Evolutionary conservation across 2,329 filamentous ascomycete species (phyloP).

Genomic region (Venturia nashicola): DNA sequence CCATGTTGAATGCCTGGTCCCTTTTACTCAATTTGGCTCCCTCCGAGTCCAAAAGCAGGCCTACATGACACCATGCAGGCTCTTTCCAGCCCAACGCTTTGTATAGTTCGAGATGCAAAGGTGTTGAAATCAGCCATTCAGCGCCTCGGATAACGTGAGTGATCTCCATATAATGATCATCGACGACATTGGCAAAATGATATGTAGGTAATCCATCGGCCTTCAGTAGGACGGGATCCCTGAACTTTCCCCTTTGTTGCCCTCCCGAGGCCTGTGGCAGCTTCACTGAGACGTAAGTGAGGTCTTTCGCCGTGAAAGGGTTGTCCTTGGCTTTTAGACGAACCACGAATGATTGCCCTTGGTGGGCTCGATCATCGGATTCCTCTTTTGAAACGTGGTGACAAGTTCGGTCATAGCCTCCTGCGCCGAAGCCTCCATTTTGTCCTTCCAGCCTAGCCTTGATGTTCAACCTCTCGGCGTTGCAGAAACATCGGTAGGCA

Average conservation of each 20-base stretch:
- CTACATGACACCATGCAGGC: conserved; percentile 36
- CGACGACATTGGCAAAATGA: conserved; percentile 92
- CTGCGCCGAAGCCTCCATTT: conserved; percentile 42
- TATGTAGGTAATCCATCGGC: conserved; percentile 90
- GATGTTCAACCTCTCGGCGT: conserved; percentile 53
- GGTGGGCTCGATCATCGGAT: conserved; percentile 55
- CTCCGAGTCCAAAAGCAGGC: conserved; percentile 33
- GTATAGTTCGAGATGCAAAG: conserved; percentile 53
- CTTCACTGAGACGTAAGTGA: conserved; percentile 60
- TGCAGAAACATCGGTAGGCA: conserved; percentile 92
- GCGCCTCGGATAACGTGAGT: conserved; percentile 89
- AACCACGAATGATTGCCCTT: conserved; percentile 62
- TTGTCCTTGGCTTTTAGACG: conserved; percentile 55
- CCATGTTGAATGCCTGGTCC: conserved; percentile 52
- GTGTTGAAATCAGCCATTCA: conserved; percentile 95
- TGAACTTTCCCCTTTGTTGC: conserved; percentile 25
- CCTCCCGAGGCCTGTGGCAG: conserved; percentile 19
- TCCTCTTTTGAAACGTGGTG: conserved; percentile 52
- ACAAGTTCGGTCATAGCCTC: conserved; percentile 58
- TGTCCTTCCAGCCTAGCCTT: conserved; percentile 53
- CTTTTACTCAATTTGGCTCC: conserved; percentile 62
- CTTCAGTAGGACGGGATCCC: conserved; percentile 53
- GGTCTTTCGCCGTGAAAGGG: conserved; percentile 57
- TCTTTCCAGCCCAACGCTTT: conserved; percentile 36
- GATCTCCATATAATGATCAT: conserved; percentile 90